phyloP scores from a whole-genome alignment of 1,284 basidiomycete genomes.

The Marasmius tenuissimus region DNA sequence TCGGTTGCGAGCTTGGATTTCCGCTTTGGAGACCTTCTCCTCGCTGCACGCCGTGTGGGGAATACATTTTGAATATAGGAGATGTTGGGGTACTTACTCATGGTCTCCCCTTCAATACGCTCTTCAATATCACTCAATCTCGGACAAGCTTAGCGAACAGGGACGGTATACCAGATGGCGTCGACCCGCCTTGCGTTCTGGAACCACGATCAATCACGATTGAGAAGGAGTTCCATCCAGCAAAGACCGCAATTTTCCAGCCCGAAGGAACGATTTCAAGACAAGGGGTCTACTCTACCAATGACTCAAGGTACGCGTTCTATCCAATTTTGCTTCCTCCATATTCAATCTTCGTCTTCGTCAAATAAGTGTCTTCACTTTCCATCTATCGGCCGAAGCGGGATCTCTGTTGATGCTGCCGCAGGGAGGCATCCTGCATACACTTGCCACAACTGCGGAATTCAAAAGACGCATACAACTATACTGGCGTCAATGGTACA shows the following conservation, averaged over 20 bases:
- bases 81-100: neutral
- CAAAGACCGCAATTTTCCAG: neutral
- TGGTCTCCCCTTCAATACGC: neutral
- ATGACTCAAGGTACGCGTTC: too few species aligned
- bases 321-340: neutral
- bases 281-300: neutral
- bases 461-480: neutral
- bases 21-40: neutral
- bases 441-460: too few species aligned
- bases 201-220: neutral
- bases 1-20: neutral
- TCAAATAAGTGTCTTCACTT: neutral
- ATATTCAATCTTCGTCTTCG: neutral
- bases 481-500: neutral
- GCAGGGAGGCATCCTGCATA: neutral
- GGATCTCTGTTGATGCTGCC: neutral
- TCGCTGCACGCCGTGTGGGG: neutral
- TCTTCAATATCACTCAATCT: neutral
- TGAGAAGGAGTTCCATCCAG: neutral
- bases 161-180: neutral
- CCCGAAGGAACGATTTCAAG: neutral
- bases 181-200: neutral
- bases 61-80: neutral
- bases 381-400: neutral
- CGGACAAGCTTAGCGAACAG: neutral